Conservation (phyloP, 352 stramenopile genomes). For the Pythium aquatile region DNA sequence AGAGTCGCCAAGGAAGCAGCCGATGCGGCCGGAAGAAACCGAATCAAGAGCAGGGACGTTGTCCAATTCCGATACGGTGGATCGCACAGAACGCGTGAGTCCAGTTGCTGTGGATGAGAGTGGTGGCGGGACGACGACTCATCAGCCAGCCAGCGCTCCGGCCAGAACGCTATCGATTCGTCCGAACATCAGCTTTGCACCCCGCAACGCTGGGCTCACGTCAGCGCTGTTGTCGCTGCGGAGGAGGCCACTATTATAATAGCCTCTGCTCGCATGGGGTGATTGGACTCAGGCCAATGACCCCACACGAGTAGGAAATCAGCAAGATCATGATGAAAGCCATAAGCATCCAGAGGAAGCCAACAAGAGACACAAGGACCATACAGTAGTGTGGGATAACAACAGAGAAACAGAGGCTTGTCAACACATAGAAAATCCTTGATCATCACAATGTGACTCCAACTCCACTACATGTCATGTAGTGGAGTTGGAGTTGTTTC, state of each 20-base stretch:
- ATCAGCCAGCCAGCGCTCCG: background rate
- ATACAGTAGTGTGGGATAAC: background rate
- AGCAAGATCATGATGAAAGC: background rate
- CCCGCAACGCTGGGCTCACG: constrained; percentile 41
- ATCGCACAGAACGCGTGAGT: constrained; percentile 4
- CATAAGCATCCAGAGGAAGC: no score
- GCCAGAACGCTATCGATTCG: constrained; percentile 17
- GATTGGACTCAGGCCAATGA: no score
- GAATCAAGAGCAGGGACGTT: constrained; percentile 20
- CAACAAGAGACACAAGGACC: no score
- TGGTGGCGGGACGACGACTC: background rate
- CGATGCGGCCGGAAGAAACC: background rate
- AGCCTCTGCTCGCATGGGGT: no score
- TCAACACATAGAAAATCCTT: background rate
- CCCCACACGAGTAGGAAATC: background rate
- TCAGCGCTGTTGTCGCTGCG: constrained; percentile 40
- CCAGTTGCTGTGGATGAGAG: background rate
- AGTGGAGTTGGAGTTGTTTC: no score
- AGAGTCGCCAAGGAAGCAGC: constrained; percentile 4
- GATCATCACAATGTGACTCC: no score
- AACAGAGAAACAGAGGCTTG: background rate
- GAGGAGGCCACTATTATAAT: no score
- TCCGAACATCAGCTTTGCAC: constrained; percentile 47
- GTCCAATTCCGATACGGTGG: background rate
- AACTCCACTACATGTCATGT: no score